phyloP scores from a whole-genome alignment of 768 basidiomycete genomes.

The Lactarius tabidus region DNA sequence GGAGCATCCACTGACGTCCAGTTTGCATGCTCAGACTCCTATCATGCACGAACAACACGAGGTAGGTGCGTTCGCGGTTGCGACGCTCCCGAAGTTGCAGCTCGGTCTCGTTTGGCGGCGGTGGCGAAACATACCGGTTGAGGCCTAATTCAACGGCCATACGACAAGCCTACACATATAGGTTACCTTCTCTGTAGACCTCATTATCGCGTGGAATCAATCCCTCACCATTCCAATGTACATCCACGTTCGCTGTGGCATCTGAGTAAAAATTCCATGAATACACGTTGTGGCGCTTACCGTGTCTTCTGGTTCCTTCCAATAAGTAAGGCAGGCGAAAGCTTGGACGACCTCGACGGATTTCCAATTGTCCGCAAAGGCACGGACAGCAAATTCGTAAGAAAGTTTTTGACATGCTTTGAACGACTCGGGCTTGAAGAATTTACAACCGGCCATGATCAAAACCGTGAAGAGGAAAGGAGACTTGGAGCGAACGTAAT shows the following conservation, averaged over 20 bases:
- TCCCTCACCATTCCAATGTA: constrained; percentile 76
- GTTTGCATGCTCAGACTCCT: constrained; percentile 84
- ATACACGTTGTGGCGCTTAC: constrained; percentile 38
- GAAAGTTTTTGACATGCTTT: constrained; percentile 67
- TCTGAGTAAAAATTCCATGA: neutral
- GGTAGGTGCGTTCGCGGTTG: constrained; percentile 81
- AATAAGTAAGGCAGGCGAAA: constrained; percentile 84
- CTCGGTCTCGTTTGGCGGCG: constrained; percentile 57
- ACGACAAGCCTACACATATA: constrained; percentile 59
- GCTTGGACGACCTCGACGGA: constrained; percentile 86
- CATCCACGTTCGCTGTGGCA: constrained; percentile 70
- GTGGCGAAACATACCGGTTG: constrained; percentile 60
- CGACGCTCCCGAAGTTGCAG: constrained; percentile 69
- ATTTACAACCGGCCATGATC: constrained; percentile 81
- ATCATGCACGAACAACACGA: constrained; percentile 83
- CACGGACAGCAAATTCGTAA: constrained; percentile 67
- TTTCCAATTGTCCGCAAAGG: constrained; percentile 76
- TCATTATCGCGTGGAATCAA: constrained; percentile 7
- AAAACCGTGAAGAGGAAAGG: constrained; percentile 83
- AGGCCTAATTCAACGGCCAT: constrained; percentile 84
- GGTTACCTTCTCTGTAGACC: constrained; percentile 2
- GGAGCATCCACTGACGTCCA: constrained; percentile 84
- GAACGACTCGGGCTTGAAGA: constrained; percentile 68
- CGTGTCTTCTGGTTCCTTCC: constrained; percentile 84
- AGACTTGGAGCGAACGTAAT: constrained; percentile 75